These are phyloP conservation scores for Carpinus viminea DNA, from an alignment of 306 rosid genomes.

Conservation along the genomic window DNA sequence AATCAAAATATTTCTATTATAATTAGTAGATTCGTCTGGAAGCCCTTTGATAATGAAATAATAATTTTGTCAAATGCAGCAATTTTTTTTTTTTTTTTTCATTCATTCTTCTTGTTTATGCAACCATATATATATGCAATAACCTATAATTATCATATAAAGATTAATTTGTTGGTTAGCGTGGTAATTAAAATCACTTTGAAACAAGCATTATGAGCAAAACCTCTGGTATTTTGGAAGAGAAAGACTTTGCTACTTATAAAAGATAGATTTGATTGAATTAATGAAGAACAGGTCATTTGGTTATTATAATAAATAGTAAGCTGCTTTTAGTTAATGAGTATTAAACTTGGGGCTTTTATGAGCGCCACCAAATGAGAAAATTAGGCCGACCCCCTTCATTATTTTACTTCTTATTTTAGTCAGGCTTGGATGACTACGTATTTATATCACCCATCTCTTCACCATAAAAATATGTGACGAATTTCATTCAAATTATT, in stretches of 20 bases:
- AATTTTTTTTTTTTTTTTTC: no score
- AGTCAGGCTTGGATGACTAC: conserved; percentile 16
- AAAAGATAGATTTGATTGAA: conserved; percentile 11
- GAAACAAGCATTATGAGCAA: not conserved
- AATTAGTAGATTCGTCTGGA: not conserved
- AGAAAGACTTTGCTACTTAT: not conserved
- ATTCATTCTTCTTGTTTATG: not conserved
- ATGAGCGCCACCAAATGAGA: conserved; percentile 44
- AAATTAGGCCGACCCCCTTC: conserved; percentile 22
- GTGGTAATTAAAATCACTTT: not conserved
- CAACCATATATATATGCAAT: not conserved
- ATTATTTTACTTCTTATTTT: conserved; percentile 6
- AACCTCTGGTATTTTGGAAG: not conserved
- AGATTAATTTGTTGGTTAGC: not conserved
- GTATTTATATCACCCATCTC: conserved; percentile 29
- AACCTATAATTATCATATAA: no score
- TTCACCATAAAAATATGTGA: conserved; percentile 1
- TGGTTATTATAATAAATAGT: conserved; percentile 30
- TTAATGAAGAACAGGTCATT: conserved; percentile 31
- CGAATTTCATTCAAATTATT: not conserved
- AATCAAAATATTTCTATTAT: not conserved
- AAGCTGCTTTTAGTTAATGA: conserved; percentile 37
- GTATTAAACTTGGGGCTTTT: conserved; percentile 26
- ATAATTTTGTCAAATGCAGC: not conserved
- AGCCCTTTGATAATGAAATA: not conserved